Percentiles rank a stretch among this genome's conserved stretches.
Evolutionary conservation across 306 rosid species (phyloP).

Genomic region (Ammopiptanthus mongolicus): DNA sequence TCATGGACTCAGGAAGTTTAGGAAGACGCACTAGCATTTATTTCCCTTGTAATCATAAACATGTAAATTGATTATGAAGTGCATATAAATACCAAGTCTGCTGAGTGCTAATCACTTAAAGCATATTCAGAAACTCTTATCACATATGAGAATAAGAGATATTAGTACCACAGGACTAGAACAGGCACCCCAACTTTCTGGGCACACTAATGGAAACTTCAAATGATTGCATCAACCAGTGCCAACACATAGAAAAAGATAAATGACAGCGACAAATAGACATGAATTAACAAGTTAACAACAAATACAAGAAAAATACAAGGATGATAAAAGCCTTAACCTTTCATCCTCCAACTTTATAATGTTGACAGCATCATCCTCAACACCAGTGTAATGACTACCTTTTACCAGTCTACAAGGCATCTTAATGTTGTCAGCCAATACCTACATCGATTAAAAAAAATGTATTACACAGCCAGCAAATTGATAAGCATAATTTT

Average conservation of each 20-base stretch:
- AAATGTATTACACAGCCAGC: conserved; percentile 3
- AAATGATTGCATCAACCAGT: conserved; percentile 11
- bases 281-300: conserved; percentile 7
- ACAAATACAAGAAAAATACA: conserved; percentile 16
- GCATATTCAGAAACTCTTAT: too few relatives aligned
- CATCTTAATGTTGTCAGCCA: conserved; percentile 90
- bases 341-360: conserved; percentile 95
- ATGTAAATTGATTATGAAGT: too few relatives aligned
- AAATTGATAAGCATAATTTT: not conserved
- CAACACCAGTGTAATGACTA: conserved; percentile 95
- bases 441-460: conserved; percentile 55
- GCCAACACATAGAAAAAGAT: not conserved
- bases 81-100: too few relatives aligned
- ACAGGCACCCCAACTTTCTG: conserved; percentile 5
- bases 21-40: too few relatives aligned
- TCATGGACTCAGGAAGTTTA: too few relatives aligned
- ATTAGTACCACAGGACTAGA: conserved; percentile 26
- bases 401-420: conserved; percentile 98
- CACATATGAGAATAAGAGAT: conserved; percentile 26
- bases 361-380: conserved; percentile 91
- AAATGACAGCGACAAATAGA: not conserved
- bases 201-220: not conserved
- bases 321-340: conserved; percentile 34
- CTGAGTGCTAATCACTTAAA: too few relatives aligned
- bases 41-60: too few relatives aligned